Base-by-base conservation (phyloP, 805 yeast species). In the Candida schatavii region DNA sequence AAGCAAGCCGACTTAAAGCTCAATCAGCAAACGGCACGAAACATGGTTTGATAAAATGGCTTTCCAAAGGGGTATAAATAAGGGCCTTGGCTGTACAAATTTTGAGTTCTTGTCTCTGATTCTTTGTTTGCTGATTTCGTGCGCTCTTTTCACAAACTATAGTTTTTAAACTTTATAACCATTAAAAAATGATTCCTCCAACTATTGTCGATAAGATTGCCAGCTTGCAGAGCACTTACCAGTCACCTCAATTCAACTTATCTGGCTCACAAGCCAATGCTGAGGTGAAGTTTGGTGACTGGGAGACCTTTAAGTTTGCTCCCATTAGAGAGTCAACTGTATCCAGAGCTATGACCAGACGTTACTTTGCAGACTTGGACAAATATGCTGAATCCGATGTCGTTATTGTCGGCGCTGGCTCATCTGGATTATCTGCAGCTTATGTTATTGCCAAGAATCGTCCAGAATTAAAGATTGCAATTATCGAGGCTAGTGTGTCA, bases 321-420 rank as follows among this genome's bases (percentile, higher is more conserved):
- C 88, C 88, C 42, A 84, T 84, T 53, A 74, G 89, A 45, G 91
- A 84, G 66, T 80, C 88, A 5, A 80, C 85, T 2, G 90, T 85
- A 26, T 81, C 89, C 6, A 75, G 90, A 46, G 91, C 90, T 26
- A 84, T 84, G 90, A 83, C 89, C 33, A 70, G 68, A 45, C 77
- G 90, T 49, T 84, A 84, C 65, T 84, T 83, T 57, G 74, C 77
- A 28, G 90, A 84, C 56, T 62, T 84, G 55, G 85, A 84, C 69
- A 81, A 78, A 60, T 82, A 77, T 59, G 82, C 89, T 18, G 89
- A 83, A 53, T 75, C 85, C 10, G 91, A 84, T 54, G 75, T 84
- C 36, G 85, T 84, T 34, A 80, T 84, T 53, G 76, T 84, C 45
- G 91, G 91, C 44, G 89, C 88, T 21, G 89, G 90, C 30, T 81